Conservation (phyloP, 2,329 filamentous ascomycete species). For the Dactylonectria estremocensis region DNA sequence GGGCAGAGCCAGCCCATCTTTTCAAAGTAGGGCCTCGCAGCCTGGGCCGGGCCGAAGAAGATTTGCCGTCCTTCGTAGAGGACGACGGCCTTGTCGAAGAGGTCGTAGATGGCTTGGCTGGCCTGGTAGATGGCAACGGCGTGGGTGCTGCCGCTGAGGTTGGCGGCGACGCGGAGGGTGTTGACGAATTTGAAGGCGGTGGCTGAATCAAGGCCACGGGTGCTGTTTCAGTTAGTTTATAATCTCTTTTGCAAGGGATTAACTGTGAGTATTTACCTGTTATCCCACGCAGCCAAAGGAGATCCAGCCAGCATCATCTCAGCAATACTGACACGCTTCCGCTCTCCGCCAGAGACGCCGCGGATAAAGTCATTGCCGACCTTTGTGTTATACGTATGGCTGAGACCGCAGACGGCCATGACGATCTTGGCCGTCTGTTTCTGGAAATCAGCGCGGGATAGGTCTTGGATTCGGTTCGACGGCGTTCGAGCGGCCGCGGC, state of each 20-base stretch:
- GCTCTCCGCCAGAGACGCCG: slow-evolving; percentile 78
- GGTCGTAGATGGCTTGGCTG: slow-evolving; percentile 75
- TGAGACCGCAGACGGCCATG: slow-evolving; percentile 79
- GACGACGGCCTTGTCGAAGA: slow-evolving; percentile 83
- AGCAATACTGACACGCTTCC: slow-evolving; percentile 85
- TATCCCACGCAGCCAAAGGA: slow-evolving; percentile 68
- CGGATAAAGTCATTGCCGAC: slow-evolving; percentile 82
- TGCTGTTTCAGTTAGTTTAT: slow-evolving; percentile 59
- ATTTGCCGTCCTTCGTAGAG: slow-evolving; percentile 84
- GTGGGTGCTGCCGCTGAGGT: slow-evolving; percentile 73
- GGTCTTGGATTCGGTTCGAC: slow-evolving; percentile 71
- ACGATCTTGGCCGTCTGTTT: slow-evolving; percentile 62
- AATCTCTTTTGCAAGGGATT: not conserved
- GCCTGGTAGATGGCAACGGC: slow-evolving; percentile 81
- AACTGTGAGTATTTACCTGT: not conserved
- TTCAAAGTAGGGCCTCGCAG: slow-evolving; percentile 76
- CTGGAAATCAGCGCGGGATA: not conserved
- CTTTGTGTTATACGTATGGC: slow-evolving; percentile 79
- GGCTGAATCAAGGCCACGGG: slow-evolving; percentile 78
- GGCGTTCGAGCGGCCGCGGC: slow-evolving; percentile 78
- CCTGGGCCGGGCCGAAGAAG: slow-evolving; percentile 75
- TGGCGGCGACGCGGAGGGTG: slow-evolving; percentile 73
- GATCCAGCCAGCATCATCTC: slow-evolving; percentile 78
- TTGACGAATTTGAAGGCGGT: slow-evolving; percentile 81
- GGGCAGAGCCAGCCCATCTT: slow-evolving; percentile 78